Evolutionary conservation across 345 rosid genomes (phyloP), one percentile per base, ranked within the genome.

Genomic region (Eucalyptus curtisii): DNA sequence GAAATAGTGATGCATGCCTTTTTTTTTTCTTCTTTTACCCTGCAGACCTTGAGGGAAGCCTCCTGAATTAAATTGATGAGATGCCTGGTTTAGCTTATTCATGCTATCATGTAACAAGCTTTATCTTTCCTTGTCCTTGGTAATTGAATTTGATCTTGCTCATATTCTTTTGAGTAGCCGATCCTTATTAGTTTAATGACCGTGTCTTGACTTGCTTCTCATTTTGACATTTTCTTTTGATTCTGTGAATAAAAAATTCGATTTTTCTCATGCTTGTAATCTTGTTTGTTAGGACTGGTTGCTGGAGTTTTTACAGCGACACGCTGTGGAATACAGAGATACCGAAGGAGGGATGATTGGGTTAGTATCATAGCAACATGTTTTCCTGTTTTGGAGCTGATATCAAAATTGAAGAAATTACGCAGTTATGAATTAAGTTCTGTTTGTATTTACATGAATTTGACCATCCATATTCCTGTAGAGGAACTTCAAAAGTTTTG

Each of bases 321-420:
- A 20, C 94, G 90, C 13, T 96, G 99, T 91, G 96, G 94, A 86
- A 90, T 96, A 90, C 95, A 94, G 88, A 91, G 91, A 91, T 95
- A 94, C 85, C 93, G 97, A 86, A 91, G 93, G 89, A 91, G 89
- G 91, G 93, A 92, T 89, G 99, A 97, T 90, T 94, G 94, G 97
- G 99, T 97, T 89, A 93, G 97, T 93, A 57, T 52, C 42, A 76
- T 87, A 88, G 59, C 76, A 40, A 52, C 66, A 68, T 86, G 59
- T 37, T 44, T 88, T 59, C 86, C 7, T 13, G 6, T 25, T 85
- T 84, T 48, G 31, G 22, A 85, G 61, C 33, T 47, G 85, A 87
- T 7, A n/a, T 27, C 27, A 11, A 47, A 25, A 87, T 42, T 57
- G 68, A 59, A 59, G 30, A 61, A 40, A 76, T 7, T 40, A 76